A percentile compares a stretch with the other conserved stretches of the same genome.
Evolutionary conservation across 2,329 filamentous ascomycete species (phyloP).

Genomic region (Neophaeococcomyces mojaviensis): DNA sequence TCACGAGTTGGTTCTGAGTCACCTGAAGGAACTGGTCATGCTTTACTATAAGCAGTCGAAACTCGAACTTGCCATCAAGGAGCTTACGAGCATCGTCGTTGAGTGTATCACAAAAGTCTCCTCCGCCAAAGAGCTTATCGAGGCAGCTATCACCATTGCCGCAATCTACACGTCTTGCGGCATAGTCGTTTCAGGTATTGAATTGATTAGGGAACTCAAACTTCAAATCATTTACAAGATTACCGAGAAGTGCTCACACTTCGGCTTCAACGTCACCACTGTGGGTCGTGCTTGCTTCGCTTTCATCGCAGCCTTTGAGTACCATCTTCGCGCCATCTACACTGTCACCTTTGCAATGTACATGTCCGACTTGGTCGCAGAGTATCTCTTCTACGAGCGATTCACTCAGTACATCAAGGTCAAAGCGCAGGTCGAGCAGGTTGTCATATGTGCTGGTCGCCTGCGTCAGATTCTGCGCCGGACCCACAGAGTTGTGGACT

Average conservation of each 20-base stretch:
- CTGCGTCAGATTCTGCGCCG: conserved; percentile 26
- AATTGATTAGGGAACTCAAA: conserved; percentile 41
- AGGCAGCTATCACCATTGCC: conserved; percentile 37
- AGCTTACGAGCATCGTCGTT: conserved; percentile 34
- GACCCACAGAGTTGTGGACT: conserved; percentile 26
- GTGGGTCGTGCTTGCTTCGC: conserved; percentile 31
- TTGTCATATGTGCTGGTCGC: conserved; percentile 27
- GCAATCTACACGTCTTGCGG: conserved; percentile 39
- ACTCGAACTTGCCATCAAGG: conserved; percentile 24
- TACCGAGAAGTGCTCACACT: conserved; percentile 17
- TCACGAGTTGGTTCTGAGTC: conserved; percentile 32
- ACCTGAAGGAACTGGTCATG: conserved; percentile 31
- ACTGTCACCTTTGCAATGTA: conserved; percentile 32
- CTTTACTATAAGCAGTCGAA: conserved; percentile 31
- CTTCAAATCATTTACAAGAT: conserved; percentile 44
- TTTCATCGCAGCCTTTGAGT: conserved; percentile 41
- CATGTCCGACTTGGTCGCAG: conserved; percentile 37
- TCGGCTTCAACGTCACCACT: conserved; percentile 23
- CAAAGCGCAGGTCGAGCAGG: conserved; percentile 28
- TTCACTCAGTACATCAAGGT: conserved; percentile 29
- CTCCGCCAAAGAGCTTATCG: not conserved
- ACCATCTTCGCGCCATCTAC: conserved; percentile 32
- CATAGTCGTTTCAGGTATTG: conserved; percentile 34
- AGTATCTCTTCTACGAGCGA: conserved; percentile 36
- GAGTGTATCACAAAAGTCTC: conserved; percentile 38